Evolutionary conservation across 495 filamentous ascomycete genomes (phyloP), one percentile per base, ranked within the genome.

Genomic region (Podospora australis): DNA sequence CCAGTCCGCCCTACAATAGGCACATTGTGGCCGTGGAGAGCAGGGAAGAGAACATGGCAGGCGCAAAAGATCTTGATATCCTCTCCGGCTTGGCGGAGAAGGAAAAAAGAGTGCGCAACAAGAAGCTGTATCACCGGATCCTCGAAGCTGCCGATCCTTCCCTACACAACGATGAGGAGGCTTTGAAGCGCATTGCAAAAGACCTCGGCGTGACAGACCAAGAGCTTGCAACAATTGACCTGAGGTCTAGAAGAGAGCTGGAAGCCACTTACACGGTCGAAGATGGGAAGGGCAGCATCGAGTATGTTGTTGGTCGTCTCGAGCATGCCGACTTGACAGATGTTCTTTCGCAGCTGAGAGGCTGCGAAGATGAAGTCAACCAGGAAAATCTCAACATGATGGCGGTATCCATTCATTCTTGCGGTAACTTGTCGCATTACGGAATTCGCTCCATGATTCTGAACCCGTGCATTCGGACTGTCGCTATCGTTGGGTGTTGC

Each of bases 401-500:
- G 81, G 83, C 94, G 19, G 83, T 96, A 2, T 97, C 92, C 0
- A 85, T 98, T 39, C 92, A 98, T 63, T 96, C 90, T 16, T 98
- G 92, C 65, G 92, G 92, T 45, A 97, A 96, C 58, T 81, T 98
- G 11, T 79, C 91, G n/a, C 92, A 98, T 58, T 90, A 95, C 59
- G 92, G 87, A 2, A 81, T 98, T 34, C 84, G 87, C 5, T 92
- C 92, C 3, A 74, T 98, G 35, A 65, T 87, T 11, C 59, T 88
- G 28, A 96, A 95, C 57, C 86, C 89, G 1, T 74, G 79, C 22
- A 87, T 97, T 43, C 78, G 83, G 14, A 89, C 88, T 11, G 84
- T 97, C 38, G 92, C 92, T 28, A 86, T 98, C 62, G 87, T 98
- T 34, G 92, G 92, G 28, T 98, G 92, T 70, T 98, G 92, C 71